These are phyloP conservation scores for Elongisporangium senticosum DNA, from an alignment of 352 stramenopile species.

Conservation along the genomic window DNA sequence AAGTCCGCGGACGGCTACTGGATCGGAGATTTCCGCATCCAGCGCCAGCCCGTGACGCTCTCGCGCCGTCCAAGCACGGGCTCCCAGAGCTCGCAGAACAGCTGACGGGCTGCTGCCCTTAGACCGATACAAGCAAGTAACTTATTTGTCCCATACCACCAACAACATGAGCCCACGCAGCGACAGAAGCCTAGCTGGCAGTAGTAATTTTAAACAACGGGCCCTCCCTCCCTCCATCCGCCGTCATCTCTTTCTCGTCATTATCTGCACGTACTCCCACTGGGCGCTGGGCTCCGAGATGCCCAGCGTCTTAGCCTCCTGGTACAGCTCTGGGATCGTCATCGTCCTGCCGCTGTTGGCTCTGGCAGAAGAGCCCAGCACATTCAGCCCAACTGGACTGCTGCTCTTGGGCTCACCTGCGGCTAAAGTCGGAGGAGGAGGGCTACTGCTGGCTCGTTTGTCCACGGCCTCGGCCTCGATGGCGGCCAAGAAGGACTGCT, in stretches of 20 bases:
- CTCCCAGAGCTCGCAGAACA: slow-evolving; percentile 7
- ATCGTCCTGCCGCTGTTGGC: slow-evolving; percentile 3
- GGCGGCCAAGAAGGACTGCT: slow-evolving; percentile 45
- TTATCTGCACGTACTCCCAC: slow-evolving; percentile 33
- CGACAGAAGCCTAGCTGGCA: not conserved
- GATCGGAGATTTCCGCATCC: slow-evolving; percentile 65
- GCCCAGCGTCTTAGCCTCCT: slow-evolving; percentile 27
- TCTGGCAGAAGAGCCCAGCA: slow-evolving; percentile 2
- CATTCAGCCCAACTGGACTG: slow-evolving; percentile 1
- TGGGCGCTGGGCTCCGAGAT: slow-evolving; percentile 27
- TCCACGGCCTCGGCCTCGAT: slow-evolving; percentile 37
- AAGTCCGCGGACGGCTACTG: slow-evolving; percentile 68
- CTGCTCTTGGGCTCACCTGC: not conserved
- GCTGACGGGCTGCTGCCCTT: not conserved
- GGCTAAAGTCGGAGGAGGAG: not conserved
- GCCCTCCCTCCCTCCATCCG: too few species aligned
- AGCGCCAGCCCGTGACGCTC: slow-evolving; percentile 27
- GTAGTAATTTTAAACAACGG: not conserved
- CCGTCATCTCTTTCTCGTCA: not conserved
- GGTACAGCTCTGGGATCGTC: slow-evolving; percentile 35
- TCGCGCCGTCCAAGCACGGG: slow-evolving; percentile 14
- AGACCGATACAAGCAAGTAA: slow-evolving; percentile 11
- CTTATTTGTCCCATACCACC: slow-evolving; percentile 26
- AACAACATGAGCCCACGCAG: slow-evolving; percentile 9
- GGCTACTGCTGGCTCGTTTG: slow-evolving; percentile 1